phyloP scores from a whole-genome alignment of 129 eudicot genomes.

The Centrapalus pauciflorus region DNA sequence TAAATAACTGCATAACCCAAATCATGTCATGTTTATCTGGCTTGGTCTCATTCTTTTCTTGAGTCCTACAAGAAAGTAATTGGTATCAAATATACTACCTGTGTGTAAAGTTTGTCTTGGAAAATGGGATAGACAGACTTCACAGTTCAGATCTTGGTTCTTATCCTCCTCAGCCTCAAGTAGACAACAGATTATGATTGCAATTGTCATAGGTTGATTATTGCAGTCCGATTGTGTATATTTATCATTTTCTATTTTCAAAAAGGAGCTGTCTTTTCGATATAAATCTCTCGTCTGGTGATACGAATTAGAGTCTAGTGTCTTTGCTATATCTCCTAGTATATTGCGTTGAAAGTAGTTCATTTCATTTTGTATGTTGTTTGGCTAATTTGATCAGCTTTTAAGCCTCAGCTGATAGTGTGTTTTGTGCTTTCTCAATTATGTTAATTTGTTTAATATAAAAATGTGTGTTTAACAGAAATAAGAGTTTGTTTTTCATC shows the following conservation, averaged over 20 bases:
- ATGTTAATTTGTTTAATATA: not conserved
- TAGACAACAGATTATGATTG: not conserved
- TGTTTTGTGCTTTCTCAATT: not conserved
- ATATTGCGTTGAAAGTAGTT: constrained; percentile 2
- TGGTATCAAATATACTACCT: not conserved
- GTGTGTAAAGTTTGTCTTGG: not conserved
- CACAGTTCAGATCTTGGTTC: not conserved
- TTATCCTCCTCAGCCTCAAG: not conserved
- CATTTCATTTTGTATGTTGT: not conserved
- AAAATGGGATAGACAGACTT: not conserved
- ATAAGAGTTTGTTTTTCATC: constrained; percentile 12
- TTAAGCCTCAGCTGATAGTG: not conserved
- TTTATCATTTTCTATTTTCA: not conserved
- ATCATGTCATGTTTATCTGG: not conserved
- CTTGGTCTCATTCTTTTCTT: not conserved
- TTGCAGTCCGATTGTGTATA: not conserved
- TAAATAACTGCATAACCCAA: not conserved
- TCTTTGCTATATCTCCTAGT: constrained; percentile 5
- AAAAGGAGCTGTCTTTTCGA: not conserved
- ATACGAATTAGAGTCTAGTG: not conserved
- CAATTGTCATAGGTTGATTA: not conserved
- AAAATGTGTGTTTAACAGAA: constrained; percentile 1
- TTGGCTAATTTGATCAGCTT: constrained; percentile 1
- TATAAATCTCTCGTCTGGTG: not conserved
- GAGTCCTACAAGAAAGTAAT: not conserved